Evolutionary conservation across 1,139 yeast species (phyloP), one percentile per base, ranked within the genome.

Genomic region (Geotrichum fermentans): DNA sequence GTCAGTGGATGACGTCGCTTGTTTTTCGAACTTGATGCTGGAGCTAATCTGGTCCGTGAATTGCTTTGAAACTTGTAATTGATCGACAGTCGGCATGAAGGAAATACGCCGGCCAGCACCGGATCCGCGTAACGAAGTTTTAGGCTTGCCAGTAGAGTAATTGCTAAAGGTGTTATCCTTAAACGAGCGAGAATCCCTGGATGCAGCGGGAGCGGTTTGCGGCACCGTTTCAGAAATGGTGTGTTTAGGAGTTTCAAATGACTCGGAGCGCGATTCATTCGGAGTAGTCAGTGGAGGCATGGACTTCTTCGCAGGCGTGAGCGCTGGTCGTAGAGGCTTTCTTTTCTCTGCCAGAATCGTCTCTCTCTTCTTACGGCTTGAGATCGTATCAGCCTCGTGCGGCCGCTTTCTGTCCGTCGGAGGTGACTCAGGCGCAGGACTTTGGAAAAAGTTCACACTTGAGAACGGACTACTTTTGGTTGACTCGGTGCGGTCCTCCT

Each of bases 371-470:
- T 51, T 51, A 41, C 52, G 50, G 35, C 50, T 38, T 7, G 49
- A 28, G 8, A 21, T n/a, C 14, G 39, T 36, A 11, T 43, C 49
- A 8, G 35, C 43, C 8, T 43, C 52, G 18, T 38, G 39, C 11
- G 40, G 28, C 13, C 49, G 40, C 45, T 54, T 56, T 5, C 45
- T 35, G 37, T 38, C 48, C 21, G 40, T 43, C 46, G 36, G 44
- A 20, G 41, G 39, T 26, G 55, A 47, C 33, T 55, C 53, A 5
- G 63, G 58, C n/a, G 57, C 47, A 2, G 55, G 56, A 0, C 72
- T 59, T 55, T 74, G 78, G 59, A 74, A 73, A 2, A 72, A 67
- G 53, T 73, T 74, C 24, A 72, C 71, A 30, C 61, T 58, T 1
- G 71, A 63, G 53, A 74, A 73, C 5, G 61, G 61, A 4, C 73